phyloP scores from a whole-genome alignment of 2,329 filamentous ascomycete genomes.

The Trichothecium roseum region DNA sequence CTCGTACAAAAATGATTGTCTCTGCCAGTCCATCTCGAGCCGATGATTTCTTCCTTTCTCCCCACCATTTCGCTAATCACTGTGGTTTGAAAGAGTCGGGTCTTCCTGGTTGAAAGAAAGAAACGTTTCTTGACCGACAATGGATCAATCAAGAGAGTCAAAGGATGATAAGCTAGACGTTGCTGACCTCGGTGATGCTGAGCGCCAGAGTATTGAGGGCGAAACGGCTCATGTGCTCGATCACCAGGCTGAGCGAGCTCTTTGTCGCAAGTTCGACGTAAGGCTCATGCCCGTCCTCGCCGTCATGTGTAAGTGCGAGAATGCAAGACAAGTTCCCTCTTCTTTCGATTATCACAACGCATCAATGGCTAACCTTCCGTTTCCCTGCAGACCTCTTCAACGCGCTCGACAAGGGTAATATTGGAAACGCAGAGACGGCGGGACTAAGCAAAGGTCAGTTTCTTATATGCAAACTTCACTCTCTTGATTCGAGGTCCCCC shows the following conservation, averaged over 20 bases:
- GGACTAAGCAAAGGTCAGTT: constrained; percentile 24
- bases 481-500: too few species aligned
- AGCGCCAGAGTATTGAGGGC: constrained; percentile 3
- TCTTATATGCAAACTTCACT: background rate
- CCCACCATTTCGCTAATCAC: too few species aligned
- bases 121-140: too few species aligned
- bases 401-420: constrained; percentile 30
- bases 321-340: background rate
- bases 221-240: constrained; percentile 20
- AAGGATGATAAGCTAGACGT: constrained; percentile 1
- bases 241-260: constrained; percentile 34
- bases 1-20: too few species aligned
- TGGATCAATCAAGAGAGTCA: background rate
- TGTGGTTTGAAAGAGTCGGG: too few species aligned
- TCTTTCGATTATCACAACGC: too few species aligned
- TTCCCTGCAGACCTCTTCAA: constrained; percentile 30
- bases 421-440: constrained; percentile 46
- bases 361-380: background rate
- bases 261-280: constrained; percentile 45
- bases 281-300: constrained; percentile 43
- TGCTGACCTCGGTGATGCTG: background rate
- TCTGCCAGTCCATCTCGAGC: too few species aligned
- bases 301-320: constrained; percentile 32
- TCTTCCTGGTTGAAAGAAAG: too few species aligned
- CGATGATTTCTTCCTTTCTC: too few species aligned